Percentiles rank a stretch among this genome's conserved stretches.
Evolutionary conservation across 208 protist species (phyloP).

Genomic region (Wallacemonas collosoma): DNA sequence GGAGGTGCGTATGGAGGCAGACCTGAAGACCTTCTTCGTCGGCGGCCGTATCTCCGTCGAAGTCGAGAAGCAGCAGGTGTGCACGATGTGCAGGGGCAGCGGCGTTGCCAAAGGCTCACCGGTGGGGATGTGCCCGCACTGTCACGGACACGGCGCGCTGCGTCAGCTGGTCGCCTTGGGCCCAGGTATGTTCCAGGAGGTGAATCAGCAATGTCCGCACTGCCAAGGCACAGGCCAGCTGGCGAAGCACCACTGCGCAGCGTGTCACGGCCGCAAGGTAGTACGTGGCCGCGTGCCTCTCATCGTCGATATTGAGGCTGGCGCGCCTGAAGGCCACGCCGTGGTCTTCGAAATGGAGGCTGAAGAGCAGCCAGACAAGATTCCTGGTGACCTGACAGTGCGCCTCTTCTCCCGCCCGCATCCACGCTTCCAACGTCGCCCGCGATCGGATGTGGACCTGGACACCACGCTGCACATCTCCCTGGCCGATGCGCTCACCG

Average conservation of each 20-base stretch:
- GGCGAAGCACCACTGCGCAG: constrained; percentile 69
- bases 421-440: constrained; percentile 71
- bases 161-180: constrained; percentile 70
- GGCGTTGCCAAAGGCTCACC: constrained; percentile 35
- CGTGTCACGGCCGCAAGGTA: constrained; percentile 80
- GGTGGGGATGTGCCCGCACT: constrained; percentile 50
- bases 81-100: constrained; percentile 64
- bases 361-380: constrained; percentile 70
- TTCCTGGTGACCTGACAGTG: constrained; percentile 86
- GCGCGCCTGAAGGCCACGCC: constrained; percentile 63
- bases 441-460: constrained; percentile 67
- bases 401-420: constrained; percentile 56
- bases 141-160: constrained; percentile 64
- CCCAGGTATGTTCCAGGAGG: constrained; percentile 74
- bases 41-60: constrained; percentile 74
- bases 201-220: constrained; percentile 76
- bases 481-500: constrained; percentile 88
- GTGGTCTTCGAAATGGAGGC: constrained; percentile 88
- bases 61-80: constrained; percentile 90
- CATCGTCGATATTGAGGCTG: constrained; percentile 72
- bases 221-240: constrained; percentile 86
- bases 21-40: constrained; percentile 94
- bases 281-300: constrained; percentile 37
- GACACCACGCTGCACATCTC: constrained; percentile 75
- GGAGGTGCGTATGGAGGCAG: constrained; percentile 70